Base-by-base conservation (phyloP, 345 rosid genomes). In the Microthlaspi erraticum region DNA sequence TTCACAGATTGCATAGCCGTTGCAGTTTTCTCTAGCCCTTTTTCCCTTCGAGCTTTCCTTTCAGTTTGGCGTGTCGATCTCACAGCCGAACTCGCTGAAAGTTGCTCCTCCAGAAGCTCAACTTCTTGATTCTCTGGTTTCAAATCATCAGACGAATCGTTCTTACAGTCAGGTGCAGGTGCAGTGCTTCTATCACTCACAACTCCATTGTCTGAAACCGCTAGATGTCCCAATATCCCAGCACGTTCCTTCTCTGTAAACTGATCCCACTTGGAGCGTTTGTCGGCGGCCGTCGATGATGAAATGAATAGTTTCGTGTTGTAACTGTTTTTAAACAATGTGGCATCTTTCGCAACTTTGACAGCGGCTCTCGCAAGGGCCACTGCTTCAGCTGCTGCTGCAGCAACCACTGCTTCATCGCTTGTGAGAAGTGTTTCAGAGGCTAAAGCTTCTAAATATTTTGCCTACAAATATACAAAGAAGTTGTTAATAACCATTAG, bases 381-480 rank as follows among this genome's bases (percentile, higher is more conserved):
- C 52, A 94, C 80, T 18, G 96, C 99, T 84, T 94, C 97, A 33
- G 94, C 88, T 31, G 97, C 91, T 36, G 96, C 96, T 5, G 98
- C 97, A 1, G 83, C 85, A 76, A 89, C 83, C 64, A 91, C 80
- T 59, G 95, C 95, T 71, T 94, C 97, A 72, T 94, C 95, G 51
- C 88, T 76, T 18, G 88, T 79, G 53, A 90, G 79, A 71, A 91
- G 93, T n/a, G 85, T 78, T 82, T 91, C 95, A 12, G 90, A 50
- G 49, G 86, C 86, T 66, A 87, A 82, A 82, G 85, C 78, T 50
- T 88, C 79, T 64, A 78, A 79, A 46, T 83, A 77, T 57, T 73
- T 79, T 51, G 75, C 85, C 99, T 94, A n/a, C n/a, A 84, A 59
- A 74, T 34, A 9, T 63, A 19, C 61, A 59, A 75, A 38, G 63